Conservation (phyloP, 78 protist species). For the Isochrysis galbana region DNA sequence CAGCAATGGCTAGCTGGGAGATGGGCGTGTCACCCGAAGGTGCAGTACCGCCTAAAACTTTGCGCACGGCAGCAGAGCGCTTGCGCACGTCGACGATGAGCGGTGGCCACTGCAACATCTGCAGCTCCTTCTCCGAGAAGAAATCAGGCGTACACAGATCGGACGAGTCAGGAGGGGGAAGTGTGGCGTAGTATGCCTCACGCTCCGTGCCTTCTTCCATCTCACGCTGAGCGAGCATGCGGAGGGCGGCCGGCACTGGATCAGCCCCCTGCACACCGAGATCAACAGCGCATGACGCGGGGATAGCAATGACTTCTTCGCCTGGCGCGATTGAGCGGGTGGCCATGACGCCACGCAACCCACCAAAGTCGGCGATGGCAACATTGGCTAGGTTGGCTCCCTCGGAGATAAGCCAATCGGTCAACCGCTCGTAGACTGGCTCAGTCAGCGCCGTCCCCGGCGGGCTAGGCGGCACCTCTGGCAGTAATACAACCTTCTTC, state of each 20-base stretch:
- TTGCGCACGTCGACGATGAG: neutral
- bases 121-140: neutral
- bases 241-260: neutral
- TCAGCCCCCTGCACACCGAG: neutral
- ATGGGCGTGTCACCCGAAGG: neutral
- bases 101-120: constrained; percentile 3
- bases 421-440: neutral
- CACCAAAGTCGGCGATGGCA: neutral
- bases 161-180: neutral
- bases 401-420: neutral
- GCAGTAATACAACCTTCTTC: no score
- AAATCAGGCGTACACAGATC: constrained; percentile 15
- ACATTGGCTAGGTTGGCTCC: neutral
- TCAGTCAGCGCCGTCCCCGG: neutral
- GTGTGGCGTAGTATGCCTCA: neutral
- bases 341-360: constrained; percentile 7
- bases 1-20: neutral
- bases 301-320: neutral
- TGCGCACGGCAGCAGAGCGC: neutral
- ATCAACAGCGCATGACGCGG: neutral
- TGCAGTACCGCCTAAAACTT: neutral
- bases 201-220: neutral
- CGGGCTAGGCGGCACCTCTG: neutral
- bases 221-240: neutral
- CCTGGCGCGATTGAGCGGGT: neutral